Evolutionary conservation across 2,329 filamentous ascomycete species (phyloP), one percentile per base, ranked within the genome.

Genomic region (Microthyrium microscopicum): DNA sequence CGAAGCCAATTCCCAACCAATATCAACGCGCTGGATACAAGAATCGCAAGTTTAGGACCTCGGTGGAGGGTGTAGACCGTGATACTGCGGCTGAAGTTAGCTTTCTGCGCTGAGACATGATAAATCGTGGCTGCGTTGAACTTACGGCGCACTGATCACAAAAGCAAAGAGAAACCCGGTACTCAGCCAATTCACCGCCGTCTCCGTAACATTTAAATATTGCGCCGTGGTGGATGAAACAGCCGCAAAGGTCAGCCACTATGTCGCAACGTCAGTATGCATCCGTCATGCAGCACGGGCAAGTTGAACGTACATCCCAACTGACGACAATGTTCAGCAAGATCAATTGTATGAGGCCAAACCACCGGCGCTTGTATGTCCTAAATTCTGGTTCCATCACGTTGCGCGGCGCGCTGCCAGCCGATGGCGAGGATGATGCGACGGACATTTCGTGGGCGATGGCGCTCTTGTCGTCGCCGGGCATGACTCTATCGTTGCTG

Each of bases 191-290:
- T 95, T 95, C 57, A 95, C 77, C 20, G 70, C 69, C 12, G 70
- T 74, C 47, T 85, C 74, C 21, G 66, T 67, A 9, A 85, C 80
- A 33, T 60, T 44, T 50, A 91, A 95, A 60, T 84, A 93, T 17
- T 63, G 45, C 0, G 84, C 73, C 2, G 82, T 68, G 16, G 76
- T 71, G 21, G 69, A 69, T 2, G 82, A 82, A 20, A 93, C 75
- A 26, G 87, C 78, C 2, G 85, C 78, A 54, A 84, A 94, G 5
- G 84, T 89, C 45, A 95, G 70, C 87, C 87, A 95, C 81, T 84
- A 43, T n/a, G 3, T 42, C 35, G 24, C 30, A 32, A 12, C 21
- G 18, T 13, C 5, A 2, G 25, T 5, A 30, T 9, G 17, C 11
- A 5, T 21, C n/a, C 16, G 8, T 16, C 9, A 29, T 9, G 8